phyloP scores from a whole-genome alignment of 768 basidiomycete genomes.

The Leucogyrophana mollusca region DNA sequence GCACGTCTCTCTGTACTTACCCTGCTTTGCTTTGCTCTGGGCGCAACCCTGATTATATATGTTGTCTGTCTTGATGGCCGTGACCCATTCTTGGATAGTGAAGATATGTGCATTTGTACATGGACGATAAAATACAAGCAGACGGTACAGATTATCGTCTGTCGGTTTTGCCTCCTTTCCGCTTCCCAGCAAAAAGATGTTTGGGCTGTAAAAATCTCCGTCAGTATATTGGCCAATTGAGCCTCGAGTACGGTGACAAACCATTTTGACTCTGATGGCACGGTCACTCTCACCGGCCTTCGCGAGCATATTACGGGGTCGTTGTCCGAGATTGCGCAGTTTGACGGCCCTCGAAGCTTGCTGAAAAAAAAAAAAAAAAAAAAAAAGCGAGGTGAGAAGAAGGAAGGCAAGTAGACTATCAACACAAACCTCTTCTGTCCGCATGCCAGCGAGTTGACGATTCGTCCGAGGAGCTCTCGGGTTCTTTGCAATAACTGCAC shows the following conservation, averaged over 20 bases:
- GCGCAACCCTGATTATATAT: neutral
- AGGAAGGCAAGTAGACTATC: constrained; percentile 1
- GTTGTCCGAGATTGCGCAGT: constrained; percentile 83
- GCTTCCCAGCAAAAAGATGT: constrained; percentile 83
- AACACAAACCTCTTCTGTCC: constrained; percentile 62
- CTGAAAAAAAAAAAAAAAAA: constrained; percentile 33
- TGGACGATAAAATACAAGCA: neutral
- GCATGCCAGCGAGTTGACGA: constrained; percentile 76
- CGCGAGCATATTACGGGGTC: constrained; percentile 83
- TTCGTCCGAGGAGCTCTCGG: constrained; percentile 66
- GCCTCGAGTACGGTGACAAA: constrained; percentile 30
- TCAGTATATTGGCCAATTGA: constrained; percentile 1
- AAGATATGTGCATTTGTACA: neutral
- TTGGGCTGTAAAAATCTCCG: constrained; percentile 57
- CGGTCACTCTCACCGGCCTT: constrained; percentile 92
- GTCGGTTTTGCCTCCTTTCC: constrained; percentile 80
- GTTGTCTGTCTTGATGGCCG: neutral
- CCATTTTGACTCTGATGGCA: constrained; percentile 81
- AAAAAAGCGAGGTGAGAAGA: constrained; percentile 8
- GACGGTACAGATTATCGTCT: constrained; percentile 48
- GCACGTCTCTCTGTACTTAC: constrained; percentile 18
- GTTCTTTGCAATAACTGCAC: constrained; percentile 47
- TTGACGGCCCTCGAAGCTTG: constrained; percentile 80
- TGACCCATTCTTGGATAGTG: neutral
- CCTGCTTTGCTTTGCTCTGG: neutral